phyloP scores from a whole-genome alignment of 805 yeast species.

The Ogataea salicorniae region DNA sequence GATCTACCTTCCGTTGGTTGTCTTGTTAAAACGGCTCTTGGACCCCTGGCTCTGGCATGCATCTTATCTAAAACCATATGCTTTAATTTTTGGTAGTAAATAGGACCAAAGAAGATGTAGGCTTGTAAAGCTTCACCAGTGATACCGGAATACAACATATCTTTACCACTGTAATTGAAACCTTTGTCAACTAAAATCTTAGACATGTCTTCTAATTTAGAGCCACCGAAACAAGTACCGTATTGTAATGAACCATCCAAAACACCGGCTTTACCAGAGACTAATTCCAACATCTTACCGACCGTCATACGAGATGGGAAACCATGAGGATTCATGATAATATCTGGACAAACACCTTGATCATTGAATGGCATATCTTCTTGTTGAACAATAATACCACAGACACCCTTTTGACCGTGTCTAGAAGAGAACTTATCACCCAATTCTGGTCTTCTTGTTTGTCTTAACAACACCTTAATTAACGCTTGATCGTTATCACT shows the following conservation, averaged over 20 bases:
- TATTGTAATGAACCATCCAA: constrained; percentile 85
- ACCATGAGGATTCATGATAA: constrained; percentile 98
- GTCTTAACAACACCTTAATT: constrained; percentile 86
- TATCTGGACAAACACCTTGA: constrained; percentile 88
- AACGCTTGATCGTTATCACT: constrained; percentile 93
- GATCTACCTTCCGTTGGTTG: constrained; percentile 99
- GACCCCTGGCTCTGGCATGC: constrained; percentile 99
- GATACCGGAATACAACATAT: constrained; percentile 94
- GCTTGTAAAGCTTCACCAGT: constrained; percentile 98
- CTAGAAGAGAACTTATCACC: constrained; percentile 97
- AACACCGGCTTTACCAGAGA: constrained; percentile 97
- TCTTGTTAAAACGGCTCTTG: constrained; percentile 94
- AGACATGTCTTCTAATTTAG: constrained; percentile 94
- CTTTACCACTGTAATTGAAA: constrained; percentile 92
- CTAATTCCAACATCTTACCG: constrained; percentile 95
- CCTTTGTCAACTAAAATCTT: constrained; percentile 85
- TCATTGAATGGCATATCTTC: constrained; percentile 96
- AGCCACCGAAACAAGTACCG: constrained; percentile 98
- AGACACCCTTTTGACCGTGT: constrained; percentile 99
- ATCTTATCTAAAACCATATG: constrained; percentile 98
- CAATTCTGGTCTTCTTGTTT: constrained; percentile 93
- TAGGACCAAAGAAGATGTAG: constrained; percentile 97
- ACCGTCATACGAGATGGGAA: constrained; percentile 99
- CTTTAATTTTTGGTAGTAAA: constrained; percentile 94
- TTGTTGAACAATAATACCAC: constrained; percentile 96